Base-by-base conservation (phyloP, 2,329 filamentous ascomycete genomes). In the Monosporascus sp. region DNA sequence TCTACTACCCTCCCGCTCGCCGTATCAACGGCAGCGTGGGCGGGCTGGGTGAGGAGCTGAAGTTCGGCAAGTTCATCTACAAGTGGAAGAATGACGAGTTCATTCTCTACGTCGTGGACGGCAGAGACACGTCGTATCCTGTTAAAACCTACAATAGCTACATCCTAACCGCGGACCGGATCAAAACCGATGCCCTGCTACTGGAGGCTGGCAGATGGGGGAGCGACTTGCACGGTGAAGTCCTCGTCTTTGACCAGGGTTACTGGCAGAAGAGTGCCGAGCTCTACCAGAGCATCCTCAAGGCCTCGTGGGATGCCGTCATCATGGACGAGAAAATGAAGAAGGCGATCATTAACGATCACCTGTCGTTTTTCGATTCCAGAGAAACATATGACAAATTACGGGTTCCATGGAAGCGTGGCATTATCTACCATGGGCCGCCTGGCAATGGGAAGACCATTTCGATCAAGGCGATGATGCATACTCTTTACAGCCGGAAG, bases 391-490 rank as follows among this genome's bases (percentile, higher is more conserved):
- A 89, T 62, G 64, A 72, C 5, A 72, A 77, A 48, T 74, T 89
- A 44, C 77, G 77, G 55, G 83, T 89, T 5, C 85, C 86, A 0
- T 89, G 86, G 86, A 89, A 89, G 74, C 72, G 85, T 17, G 85
- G 85, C 0, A 71, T 88, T 45, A 87, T 89, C 54, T 87, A 86
- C 63, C 78, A 87, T 56, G 85, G 84, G 0, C 81, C 83, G 0
- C 83, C 75, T 0, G 74, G 75, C 0, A 88, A 88, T 54, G 86
- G 85, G 11, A 88, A 88, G 71, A 88, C 85, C 0, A 86, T 88
- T 59, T 82, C 79, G 36, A 84, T 88, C 70, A 88, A 88, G 69
- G 85, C 86, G 0, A 81, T 83, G 61, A 88, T 88, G 82, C 77
- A 86, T 60, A 77, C 75, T 54, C 74, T 88, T 0, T 83, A 81